A percentile compares a stretch with the other conserved stretches of the same genome.
Conservation (phyloP, 1,284 basidiomycete species). For the Gomphus bonarii region DNA sequence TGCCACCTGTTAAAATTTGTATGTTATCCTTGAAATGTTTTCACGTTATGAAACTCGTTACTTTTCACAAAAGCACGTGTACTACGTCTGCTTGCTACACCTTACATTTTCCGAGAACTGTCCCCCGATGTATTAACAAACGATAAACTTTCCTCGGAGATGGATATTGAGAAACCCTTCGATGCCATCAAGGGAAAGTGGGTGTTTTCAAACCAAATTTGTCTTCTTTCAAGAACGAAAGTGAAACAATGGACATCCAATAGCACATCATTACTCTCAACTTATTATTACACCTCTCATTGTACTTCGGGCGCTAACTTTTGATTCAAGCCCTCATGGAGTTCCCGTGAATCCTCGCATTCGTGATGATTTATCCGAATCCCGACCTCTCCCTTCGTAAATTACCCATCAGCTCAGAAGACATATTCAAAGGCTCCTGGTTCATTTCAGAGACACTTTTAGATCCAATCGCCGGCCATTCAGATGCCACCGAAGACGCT, state of each 20-base stretch:
- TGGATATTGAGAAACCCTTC: slow-evolving; percentile 51
- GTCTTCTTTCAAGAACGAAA: slow-evolving; percentile 19
- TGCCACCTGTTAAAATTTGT: slow-evolving; percentile 39
- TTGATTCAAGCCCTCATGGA: slow-evolving; percentile 37
- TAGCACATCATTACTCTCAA: background rate
- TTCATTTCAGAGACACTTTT: slow-evolving; percentile 54
- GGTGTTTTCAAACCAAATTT: no score
- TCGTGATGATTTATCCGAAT: background rate
- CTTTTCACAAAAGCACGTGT: slow-evolving; percentile 36
- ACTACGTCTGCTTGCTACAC: slow-evolving; percentile 59
- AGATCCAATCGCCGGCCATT: background rate
- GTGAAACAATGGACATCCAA: background rate
- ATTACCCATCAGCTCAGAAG: slow-evolving; percentile 43
- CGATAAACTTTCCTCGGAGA: slow-evolving; percentile 53
- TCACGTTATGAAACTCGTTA: slow-evolving; percentile 1
- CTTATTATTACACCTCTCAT: no score
- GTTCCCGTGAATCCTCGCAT: slow-evolving; percentile 34
- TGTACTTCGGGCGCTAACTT: no score
- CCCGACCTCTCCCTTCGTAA: no score
- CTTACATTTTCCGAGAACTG: slow-evolving; percentile 56
- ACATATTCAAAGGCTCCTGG: slow-evolving; percentile 59
- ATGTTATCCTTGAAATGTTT: slow-evolving; percentile 13
- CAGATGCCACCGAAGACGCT: no score
- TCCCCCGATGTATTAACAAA: slow-evolving; percentile 56
- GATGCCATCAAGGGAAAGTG: slow-evolving; percentile 18